Evolutionary conservation across 345 rosid species (phyloP).

Genomic region (Corymbia maculata): DNA sequence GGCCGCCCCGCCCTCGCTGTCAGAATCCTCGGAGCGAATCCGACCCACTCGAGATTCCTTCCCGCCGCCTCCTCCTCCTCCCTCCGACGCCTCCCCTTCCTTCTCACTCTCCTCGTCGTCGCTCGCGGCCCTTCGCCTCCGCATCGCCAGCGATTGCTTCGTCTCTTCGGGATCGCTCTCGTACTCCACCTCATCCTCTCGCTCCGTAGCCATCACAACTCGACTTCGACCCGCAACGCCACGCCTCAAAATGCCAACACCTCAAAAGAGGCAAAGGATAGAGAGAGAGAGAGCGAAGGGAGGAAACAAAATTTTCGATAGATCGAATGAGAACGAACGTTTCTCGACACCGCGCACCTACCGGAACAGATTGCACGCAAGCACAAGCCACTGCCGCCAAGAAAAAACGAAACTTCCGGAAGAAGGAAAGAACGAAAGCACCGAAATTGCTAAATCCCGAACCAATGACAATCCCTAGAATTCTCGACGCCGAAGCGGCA

Average conservation of each 20-base stretch:
- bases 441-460: background rate
- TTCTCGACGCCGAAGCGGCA: background rate
- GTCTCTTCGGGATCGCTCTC: conserved; percentile 93
- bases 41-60: conserved; percentile 13
- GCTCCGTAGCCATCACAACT: conserved; percentile 33
- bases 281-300: background rate
- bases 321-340: background rate
- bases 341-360: background rate
- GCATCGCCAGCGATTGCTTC: conserved; percentile 50
- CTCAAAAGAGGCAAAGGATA: background rate
- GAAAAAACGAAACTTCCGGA: background rate
- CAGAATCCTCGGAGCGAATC: conserved; percentile 63
- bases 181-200: conserved; percentile 50
- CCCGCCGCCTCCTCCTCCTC: conserved; percentile 5
- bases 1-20: conserved; percentile 53
- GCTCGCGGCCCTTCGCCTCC: conserved; percentile 79
- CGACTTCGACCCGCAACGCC: background rate
- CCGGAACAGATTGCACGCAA: background rate
- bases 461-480: background rate
- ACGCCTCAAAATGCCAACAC: background rate
- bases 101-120: conserved; percentile 71
- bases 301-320: background rate
- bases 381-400: background rate
- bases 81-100: conserved; percentile 12
- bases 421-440: background rate